Conservation (phyloP, 139 green algal species). For the Picochlorum sp. region DNA sequence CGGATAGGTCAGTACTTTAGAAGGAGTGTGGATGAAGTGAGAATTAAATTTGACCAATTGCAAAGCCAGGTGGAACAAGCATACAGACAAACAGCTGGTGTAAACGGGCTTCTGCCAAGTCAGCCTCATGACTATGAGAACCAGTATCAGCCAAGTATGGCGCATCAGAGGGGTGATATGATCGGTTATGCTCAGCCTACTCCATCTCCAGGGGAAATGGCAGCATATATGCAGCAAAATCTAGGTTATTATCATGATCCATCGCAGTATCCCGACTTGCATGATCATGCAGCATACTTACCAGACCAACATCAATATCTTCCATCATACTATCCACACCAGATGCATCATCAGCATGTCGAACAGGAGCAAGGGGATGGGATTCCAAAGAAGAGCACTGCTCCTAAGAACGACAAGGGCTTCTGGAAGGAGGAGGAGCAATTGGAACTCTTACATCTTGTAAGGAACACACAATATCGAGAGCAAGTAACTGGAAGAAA, state of each 20-base stretch:
- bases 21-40: slow-evolving; percentile 22
- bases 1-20: slow-evolving; percentile 8
- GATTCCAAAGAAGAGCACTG: too few relatives aligned
- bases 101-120: not conserved
- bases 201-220: not conserved
- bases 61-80: slow-evolving; percentile 7
- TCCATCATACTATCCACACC: too few relatives aligned
- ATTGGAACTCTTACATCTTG: slow-evolving; percentile 26
- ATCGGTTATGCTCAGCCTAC: not conserved
- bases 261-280: too few relatives aligned
- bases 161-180: not conserved
- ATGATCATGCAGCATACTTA: too few relatives aligned
- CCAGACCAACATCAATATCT: too few relatives aligned
- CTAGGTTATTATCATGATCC: not conserved
- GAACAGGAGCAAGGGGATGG: too few relatives aligned
- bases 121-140: not conserved
- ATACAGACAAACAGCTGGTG: not conserved
- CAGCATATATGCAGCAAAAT: not conserved
- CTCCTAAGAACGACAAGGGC: slow-evolving; percentile 22
- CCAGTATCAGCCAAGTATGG: not conserved
- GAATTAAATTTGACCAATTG: slow-evolving; percentile 18
- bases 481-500: slow-evolving; percentile 14
- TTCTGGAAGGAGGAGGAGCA: slow-evolving; percentile 33
- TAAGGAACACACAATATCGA: slow-evolving; percentile 8
- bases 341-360: too few relatives aligned